phyloP scores from a whole-genome alignment of 2,329 filamentous ascomycete species.

The Ascochyta pisi region DNA sequence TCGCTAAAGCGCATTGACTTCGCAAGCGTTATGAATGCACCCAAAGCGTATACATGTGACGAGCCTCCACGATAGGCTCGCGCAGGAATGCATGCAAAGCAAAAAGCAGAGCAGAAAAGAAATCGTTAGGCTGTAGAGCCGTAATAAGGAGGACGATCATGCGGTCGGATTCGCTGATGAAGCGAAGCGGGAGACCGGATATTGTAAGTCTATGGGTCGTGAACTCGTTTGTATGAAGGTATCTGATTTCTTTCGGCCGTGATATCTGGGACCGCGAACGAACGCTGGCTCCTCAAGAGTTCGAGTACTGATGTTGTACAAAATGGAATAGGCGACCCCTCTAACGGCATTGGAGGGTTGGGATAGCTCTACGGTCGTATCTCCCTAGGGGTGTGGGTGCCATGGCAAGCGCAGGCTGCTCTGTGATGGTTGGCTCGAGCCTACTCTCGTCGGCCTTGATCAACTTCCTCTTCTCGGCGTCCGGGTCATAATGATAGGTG shows the following conservation, averaged over 20 bases:
- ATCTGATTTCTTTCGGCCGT: slow-evolving; percentile 43
- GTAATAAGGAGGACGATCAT: slow-evolving; percentile 12
- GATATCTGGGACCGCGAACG: slow-evolving; percentile 21
- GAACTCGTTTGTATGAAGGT: slow-evolving; percentile 47
- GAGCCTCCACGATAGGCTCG: not conserved
- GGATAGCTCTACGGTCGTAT: slow-evolving; percentile 36
- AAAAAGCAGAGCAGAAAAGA: slow-evolving; percentile 12
- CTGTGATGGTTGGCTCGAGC: slow-evolving; percentile 17
- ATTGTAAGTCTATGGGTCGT: slow-evolving; percentile 45
- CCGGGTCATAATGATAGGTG: slow-evolving; percentile 46
- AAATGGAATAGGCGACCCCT: slow-evolving; percentile 14
- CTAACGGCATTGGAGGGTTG: slow-evolving; percentile 26
- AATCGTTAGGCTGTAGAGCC: slow-evolving; percentile 20
- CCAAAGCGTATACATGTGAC: slow-evolving; percentile 18
- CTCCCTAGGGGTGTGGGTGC: slow-evolving; percentile 35
- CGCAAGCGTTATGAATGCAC: slow-evolving; percentile 2
- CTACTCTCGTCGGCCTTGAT: slow-evolving; percentile 15
- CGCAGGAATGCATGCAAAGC: slow-evolving; percentile 13
- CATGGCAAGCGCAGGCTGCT: slow-evolving; percentile 22
- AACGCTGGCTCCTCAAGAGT: slow-evolving; percentile 21
- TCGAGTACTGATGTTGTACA: slow-evolving; percentile 29
- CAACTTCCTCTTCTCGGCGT: slow-evolving; percentile 44
- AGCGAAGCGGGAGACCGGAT: slow-evolving; percentile 3
- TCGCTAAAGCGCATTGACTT: slow-evolving; percentile 15
- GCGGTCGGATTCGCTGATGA: slow-evolving; percentile 8